Conservation (phyloP, 176 grass and related monocot species). For the Phragmites australis region DNA sequence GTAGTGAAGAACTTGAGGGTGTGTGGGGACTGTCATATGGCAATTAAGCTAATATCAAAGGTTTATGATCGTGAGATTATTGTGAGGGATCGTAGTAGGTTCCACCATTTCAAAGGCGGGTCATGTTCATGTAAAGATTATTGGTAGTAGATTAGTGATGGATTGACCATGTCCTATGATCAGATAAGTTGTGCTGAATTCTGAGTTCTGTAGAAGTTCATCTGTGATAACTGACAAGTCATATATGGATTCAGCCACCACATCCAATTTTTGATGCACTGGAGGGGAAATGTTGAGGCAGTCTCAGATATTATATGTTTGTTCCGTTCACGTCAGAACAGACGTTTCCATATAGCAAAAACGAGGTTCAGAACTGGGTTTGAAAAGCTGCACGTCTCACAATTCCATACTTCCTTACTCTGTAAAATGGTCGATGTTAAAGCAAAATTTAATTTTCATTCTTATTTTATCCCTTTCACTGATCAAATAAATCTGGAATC, state of each 20-base stretch:
- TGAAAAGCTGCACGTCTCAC: not conserved
- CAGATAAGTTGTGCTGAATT: not conserved
- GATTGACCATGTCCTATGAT: conserved; percentile 4
- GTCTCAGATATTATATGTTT: not conserved
- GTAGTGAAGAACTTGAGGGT: conserved; percentile 90
- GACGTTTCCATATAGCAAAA: conserved; percentile 14
- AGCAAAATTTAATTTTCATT: not conserved
- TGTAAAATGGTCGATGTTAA: not conserved
- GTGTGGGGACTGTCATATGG: conserved; percentile 78
- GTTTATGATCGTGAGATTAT: conserved; percentile 68
- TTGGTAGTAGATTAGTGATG: conserved; percentile 52
- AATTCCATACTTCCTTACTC: not conserved
- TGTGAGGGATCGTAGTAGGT: conserved; percentile 75
- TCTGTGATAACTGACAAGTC: not conserved
- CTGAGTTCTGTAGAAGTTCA: not conserved
- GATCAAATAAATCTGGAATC: not conserved
- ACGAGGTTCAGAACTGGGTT: conserved; percentile 19
- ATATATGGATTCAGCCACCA: not conserved
- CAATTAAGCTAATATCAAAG: conserved; percentile 70
- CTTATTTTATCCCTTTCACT: not conserved
- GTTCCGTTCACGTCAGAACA: conserved; percentile 7
- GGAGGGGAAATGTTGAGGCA: not conserved
- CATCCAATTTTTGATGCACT: not conserved
- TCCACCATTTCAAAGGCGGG: conserved; percentile 70
- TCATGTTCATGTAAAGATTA: conserved; percentile 86